phyloP scores from a whole-genome alignment of 805 yeast species.

The Isabelozyma pseudorhagii region DNA sequence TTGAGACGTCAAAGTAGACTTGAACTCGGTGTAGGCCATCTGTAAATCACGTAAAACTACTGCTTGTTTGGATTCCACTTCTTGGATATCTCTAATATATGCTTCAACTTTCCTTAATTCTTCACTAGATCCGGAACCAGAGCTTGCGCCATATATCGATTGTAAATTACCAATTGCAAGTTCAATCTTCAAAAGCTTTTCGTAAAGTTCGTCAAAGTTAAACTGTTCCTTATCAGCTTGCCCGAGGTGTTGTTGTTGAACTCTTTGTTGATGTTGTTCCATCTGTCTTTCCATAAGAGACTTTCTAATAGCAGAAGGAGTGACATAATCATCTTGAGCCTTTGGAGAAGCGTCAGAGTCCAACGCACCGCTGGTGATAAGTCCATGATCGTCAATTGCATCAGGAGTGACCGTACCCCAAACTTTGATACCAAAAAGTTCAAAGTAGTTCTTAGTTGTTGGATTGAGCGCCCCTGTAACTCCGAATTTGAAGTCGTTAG shows the following conservation, averaged over 20 bases:
- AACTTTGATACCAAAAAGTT: slow-evolving; percentile 56
- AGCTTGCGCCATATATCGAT: not conserved
- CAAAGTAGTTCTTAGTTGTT: slow-evolving; percentile 54
- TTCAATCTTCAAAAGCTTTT: slow-evolving; percentile 7
- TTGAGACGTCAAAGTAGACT: slow-evolving; percentile 23
- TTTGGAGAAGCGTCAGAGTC: slow-evolving; percentile 28
- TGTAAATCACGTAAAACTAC: slow-evolving; percentile 14
- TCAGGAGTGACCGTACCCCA: slow-evolving; percentile 54
- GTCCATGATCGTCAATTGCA: slow-evolving; percentile 56
- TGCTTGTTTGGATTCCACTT: slow-evolving; percentile 15
- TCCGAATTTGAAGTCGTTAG: slow-evolving; percentile 47
- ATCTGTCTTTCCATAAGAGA: slow-evolving; percentile 36
- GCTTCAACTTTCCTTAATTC: slow-evolving; percentile 7
- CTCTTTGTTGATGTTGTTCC: slow-evolving; percentile 10
- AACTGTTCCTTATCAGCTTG: not conserved
- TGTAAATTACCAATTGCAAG: not conserved
- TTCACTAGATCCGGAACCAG: not conserved
- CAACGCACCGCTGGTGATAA: slow-evolving; percentile 41
- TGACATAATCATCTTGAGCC: not conserved
- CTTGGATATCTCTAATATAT: slow-evolving; percentile 14
- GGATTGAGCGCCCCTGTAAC: slow-evolving; percentile 41
- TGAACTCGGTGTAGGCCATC: slow-evolving; percentile 20
- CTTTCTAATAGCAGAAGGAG: slow-evolving; percentile 25
- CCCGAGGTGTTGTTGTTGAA: slow-evolving; percentile 3
- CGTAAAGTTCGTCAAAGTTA: slow-evolving; percentile 1